Base-by-base conservation (phyloP, 768 basidiomycete species). In the Hemileccinum rubropunctum region DNA sequence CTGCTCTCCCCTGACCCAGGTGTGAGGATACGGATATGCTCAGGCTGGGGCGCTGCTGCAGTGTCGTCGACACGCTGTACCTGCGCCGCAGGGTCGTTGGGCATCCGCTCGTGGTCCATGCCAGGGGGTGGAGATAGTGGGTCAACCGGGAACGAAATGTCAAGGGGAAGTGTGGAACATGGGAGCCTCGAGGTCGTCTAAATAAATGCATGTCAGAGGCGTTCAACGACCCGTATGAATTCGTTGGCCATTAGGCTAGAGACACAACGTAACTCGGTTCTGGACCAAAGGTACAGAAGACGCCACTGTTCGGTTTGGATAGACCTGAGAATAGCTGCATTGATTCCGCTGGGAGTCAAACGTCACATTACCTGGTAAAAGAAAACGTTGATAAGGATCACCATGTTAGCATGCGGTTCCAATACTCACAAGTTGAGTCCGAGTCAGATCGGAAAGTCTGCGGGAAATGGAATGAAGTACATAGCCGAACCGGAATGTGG, bases 81-180 rank as follows among this genome's bases (percentile, higher is more conserved):
- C 28, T 30, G 28, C 4, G 28, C 28, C 11, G 28, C 28, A 30
- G 28, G 28, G 28, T 30, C 28, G 28, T 8, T 9, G 9, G 28
- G 4, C 2, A 38, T 21, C 38, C 17, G 56, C 2, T 38, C 48
- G 12, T 13, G 40, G 40, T 65, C 56, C 64, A 65, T 65, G 30
- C 6, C 44, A 13, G 42, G 30, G 35, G 32, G 47, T n/a, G 33
- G 44, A 13, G 36, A 37, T 13, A 20, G 26, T 9, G 35, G 14
- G 34, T 12, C 21, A 33, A 3, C 32, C 26, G 15, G 18, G 38
- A 18, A 47, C 12, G 11, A 20, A n/a, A 39, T 23, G 21, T 20
- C 41, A 32, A 39, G 26, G 34, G 36, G 17, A 35, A 27, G 18
- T 6, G 6, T 26, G 32, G 33, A 35, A n/a, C 48, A 49, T 41